Evolutionary conservation across 2,329 filamentous ascomycete species (phyloP), one percentile per base, ranked within the genome.

Genomic region (Pleomassaria siparia): DNA sequence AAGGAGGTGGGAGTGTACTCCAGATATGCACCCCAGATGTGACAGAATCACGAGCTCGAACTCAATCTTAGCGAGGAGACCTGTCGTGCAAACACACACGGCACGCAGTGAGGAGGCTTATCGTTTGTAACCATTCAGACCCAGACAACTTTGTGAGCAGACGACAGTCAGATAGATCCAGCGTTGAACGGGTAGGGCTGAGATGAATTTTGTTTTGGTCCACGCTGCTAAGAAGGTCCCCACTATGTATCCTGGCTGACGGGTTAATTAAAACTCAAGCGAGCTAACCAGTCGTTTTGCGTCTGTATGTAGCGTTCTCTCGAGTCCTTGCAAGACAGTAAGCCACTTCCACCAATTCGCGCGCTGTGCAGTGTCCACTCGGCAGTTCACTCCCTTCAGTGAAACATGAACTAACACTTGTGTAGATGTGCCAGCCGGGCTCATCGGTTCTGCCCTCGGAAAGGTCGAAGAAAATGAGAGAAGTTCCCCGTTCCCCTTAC

Each of bases 381-480:
- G 13, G 36, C 36, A 40, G 13, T 40, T 26, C 3, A 7, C 18
- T 22, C 18, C 36, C 21, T 40, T 15, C 24, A 24, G 21, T 24
- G 36, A 10, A 24, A 40, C n/a, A 40, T 40, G 36, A 25, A 24
- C 36, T 40, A 40, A 40, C 21, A 40, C 6, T n/a, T n/a, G 21
- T 16, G 24, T 16, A 35, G 32, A 7, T 18, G 4, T 12, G 6
- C 32, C 32, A 35, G 20, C 16, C 15, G 6, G 15, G 6, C 20
- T 20, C 7, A 35, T 6, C n/a, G n/a, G n/a, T n/a, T n/a, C 6
- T 4, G 20, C 20, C 32, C 15, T 4, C 20, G 6, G 15, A n/a
- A 18, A 35, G 15, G 4, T 18, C 16, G 32, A 18, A 13, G 6
- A 35, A 18, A n/a, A 6, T 20, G 6, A 35, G 32, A 35, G 11